Conservation (phyloP, 2,329 filamentous ascomycete species). For the Colletotrichum tabaci region DNA sequence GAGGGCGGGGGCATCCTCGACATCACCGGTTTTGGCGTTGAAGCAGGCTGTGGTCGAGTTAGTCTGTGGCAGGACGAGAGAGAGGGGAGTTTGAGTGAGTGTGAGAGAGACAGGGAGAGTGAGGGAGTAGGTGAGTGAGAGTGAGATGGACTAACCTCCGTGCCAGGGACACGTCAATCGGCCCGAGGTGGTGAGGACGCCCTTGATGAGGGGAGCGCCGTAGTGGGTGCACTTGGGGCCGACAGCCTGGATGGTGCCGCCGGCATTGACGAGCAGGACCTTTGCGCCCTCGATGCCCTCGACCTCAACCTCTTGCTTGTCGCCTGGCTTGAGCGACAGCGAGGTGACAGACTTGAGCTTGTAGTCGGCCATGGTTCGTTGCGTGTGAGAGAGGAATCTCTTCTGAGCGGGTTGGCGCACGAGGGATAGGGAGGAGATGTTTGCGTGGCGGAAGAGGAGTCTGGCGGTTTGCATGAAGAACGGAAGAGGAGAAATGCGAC, state of each 20-base stretch:
- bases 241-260: constrained; percentile 82
- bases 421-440: neutral
- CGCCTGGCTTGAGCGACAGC: constrained; percentile 81
- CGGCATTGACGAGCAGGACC: constrained; percentile 86
- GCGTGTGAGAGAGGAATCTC: constrained; percentile 47
- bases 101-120: neutral
- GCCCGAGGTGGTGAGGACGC: constrained; percentile 85
- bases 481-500: neutral
- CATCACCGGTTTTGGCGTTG: constrained; percentile 88
- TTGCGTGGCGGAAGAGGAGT: constrained; percentile 20
- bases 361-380: constrained; percentile 69
- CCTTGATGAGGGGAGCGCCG: constrained; percentile 89
- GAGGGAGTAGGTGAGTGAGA: neutral
- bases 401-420: constrained; percentile 11
- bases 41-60: constrained; percentile 80
- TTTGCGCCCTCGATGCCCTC: constrained; percentile 91
- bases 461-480: constrained; percentile 35
- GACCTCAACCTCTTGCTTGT: constrained; percentile 91
- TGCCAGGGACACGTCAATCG: constrained; percentile 96
- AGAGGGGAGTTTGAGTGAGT: neutral
- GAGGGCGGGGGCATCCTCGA: constrained; percentile 93
- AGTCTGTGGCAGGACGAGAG: neutral
- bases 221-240: constrained; percentile 93
- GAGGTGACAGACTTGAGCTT: constrained; percentile 84
- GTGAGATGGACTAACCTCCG: constrained; percentile 73